These are phyloP conservation scores for Apiospora phragmitis DNA, from an alignment of 2,329 filamentous ascomycete genomes.

Conservation along the genomic window DNA sequence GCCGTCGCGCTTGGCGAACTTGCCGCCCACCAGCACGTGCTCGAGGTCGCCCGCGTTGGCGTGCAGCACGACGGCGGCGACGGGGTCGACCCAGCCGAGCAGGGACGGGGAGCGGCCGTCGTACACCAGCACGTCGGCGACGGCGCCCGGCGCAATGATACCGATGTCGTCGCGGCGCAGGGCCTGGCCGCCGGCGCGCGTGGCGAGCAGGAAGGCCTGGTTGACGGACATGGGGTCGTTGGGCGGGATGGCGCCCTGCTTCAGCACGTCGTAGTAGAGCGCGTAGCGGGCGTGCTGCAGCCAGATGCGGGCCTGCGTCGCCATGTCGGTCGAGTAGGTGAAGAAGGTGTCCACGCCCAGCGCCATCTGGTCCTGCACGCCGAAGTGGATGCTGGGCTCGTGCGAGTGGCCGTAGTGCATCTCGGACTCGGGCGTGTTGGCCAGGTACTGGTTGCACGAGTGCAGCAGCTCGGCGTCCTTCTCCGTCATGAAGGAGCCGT, in stretches of 20 bases:
- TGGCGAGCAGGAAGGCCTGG: conserved; percentile 58
- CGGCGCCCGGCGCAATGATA: conserved; percentile 47
- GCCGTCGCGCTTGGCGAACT: conserved; percentile 47
- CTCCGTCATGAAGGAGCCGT: conserved; percentile 46
- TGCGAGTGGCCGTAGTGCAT: conserved; percentile 59
- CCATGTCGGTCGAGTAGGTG: conserved; percentile 50
- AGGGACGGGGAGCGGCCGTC: conserved; percentile 48
- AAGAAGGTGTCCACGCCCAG: conserved; percentile 57
- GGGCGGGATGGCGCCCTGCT: conserved; percentile 35
- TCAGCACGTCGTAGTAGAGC: conserved; percentile 39
- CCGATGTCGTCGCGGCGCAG: conserved; percentile 53
- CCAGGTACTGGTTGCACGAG: conserved; percentile 51
- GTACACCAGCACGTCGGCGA: conserved; percentile 56
- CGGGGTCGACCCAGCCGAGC: conserved; percentile 55
- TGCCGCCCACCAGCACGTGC: conserved; percentile 50
- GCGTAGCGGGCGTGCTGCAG: conserved; percentile 45
- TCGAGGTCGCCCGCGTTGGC: conserved; percentile 52
- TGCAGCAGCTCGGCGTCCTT: conserved; percentile 44
- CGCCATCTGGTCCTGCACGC: conserved; percentile 50
- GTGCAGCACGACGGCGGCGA: conserved; percentile 58
- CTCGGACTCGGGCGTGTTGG: conserved; percentile 60
- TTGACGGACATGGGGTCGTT: conserved; percentile 52
- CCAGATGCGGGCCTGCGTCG: conserved; percentile 56
- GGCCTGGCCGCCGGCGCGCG: conserved; percentile 51
- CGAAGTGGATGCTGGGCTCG: conserved; percentile 33